phyloP scores from a whole-genome alignment of 495 filamentous ascomycete genomes.

The Talaromyces liani region DNA sequence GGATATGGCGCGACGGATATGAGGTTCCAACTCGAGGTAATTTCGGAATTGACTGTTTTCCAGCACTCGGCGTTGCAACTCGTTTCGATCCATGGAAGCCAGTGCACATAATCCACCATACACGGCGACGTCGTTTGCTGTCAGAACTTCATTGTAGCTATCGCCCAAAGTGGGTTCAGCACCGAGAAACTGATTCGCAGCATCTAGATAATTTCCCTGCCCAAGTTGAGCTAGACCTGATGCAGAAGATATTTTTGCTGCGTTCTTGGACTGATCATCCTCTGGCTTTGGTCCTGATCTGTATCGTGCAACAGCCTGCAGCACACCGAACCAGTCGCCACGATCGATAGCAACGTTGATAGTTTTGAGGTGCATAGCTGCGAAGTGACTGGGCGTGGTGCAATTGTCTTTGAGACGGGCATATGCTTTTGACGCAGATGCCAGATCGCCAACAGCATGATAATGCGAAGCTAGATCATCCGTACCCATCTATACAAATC shows the following conservation, averaged over 20 bases:
- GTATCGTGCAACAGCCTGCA: constrained; percentile 26
- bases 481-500: constrained; percentile 56
- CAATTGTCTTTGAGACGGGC: constrained; percentile 69
- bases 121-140: constrained; percentile 80
- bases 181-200: constrained; percentile 63
- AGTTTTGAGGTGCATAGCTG: constrained; percentile 62
- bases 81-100: constrained; percentile 74
- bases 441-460: constrained; percentile 55
- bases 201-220: constrained; percentile 56
- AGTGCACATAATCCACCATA: constrained; percentile 90
- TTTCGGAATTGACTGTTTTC: constrained; percentile 73
- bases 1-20: constrained; percentile 82
- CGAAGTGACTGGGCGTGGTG: constrained; percentile 60
- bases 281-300: constrained; percentile 43
- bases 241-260: constrained; percentile 60
- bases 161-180: constrained; percentile 45
- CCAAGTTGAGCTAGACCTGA: constrained; percentile 67
- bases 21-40: constrained; percentile 88
- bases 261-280: constrained; percentile 44
- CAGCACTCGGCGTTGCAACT: constrained; percentile 68
- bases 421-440: constrained; percentile 58
- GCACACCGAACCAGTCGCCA: constrained; percentile 56
- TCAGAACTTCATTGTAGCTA: constrained; percentile 64
- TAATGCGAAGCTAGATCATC: constrained; percentile 67
- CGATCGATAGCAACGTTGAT: constrained; percentile 63